Evolutionary conservation across 2,329 filamentous ascomycete species (phyloP).

Genomic region (Hawksworthiomyces lignivorus): DNA sequence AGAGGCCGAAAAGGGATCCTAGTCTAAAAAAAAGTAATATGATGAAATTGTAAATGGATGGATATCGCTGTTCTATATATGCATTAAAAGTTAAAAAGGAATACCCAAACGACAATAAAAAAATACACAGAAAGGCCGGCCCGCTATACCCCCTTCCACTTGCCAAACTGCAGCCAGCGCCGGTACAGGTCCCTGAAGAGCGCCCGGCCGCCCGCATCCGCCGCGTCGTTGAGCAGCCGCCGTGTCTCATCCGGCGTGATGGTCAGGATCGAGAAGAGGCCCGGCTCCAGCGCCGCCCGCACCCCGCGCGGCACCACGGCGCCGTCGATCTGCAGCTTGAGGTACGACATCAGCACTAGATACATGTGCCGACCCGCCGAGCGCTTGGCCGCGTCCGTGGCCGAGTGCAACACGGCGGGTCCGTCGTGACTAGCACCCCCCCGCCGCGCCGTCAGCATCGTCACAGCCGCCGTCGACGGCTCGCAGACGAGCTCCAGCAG

Average conservation of each 20-base stretch:
- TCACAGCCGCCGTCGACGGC: constrained; percentile 48
- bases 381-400: constrained; percentile 52
- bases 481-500: constrained; percentile 35
- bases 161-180: constrained; percentile 54
- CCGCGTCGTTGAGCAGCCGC: constrained; percentile 50
- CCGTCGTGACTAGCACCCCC: neutral
- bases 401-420: constrained; percentile 41
- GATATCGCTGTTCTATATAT: no score
- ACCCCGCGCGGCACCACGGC: constrained; percentile 39
- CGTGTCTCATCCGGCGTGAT: constrained; percentile 48
- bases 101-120: no score
- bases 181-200: constrained; percentile 52
- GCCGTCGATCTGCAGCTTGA: constrained; percentile 51
- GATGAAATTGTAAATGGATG: no score
- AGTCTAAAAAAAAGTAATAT: no score
- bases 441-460: constrained; percentile 16
- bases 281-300: constrained; percentile 48
- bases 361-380: constrained; percentile 57
- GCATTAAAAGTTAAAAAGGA: no score
- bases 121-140: no score
- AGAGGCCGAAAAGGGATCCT: no score
- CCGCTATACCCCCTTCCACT: constrained; percentile 51
- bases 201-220: constrained; percentile 52
- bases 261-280: constrained; percentile 51
- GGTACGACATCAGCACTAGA: constrained; percentile 49